phyloP scores from a whole-genome alignment of 768 basidiomycete genomes.

The Lactarius evosmus region DNA sequence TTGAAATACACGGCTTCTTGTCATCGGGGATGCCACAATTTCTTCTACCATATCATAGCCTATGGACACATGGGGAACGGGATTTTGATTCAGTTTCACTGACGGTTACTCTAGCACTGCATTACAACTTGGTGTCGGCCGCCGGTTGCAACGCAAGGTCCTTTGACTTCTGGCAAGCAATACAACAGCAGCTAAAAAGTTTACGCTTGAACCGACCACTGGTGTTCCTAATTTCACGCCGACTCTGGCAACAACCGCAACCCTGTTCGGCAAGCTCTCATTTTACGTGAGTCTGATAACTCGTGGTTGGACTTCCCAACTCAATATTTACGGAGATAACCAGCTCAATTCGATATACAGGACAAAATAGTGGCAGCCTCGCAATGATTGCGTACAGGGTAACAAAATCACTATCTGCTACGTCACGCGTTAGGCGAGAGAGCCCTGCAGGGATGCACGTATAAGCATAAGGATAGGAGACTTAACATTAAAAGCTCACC shows the following conservation, averaged over 20 bases:
- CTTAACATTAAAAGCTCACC: slow-evolving; percentile 41
- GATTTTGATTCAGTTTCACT: no score
- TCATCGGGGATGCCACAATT: background rate
- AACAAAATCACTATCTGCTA: background rate
- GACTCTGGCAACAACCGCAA: background rate
- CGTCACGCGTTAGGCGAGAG: slow-evolving; percentile 14
- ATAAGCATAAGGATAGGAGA: slow-evolving; percentile 1
- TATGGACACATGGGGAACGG: no score
- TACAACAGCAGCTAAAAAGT: background rate
- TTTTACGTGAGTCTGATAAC: background rate
- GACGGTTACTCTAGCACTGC: no score
- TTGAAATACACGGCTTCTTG: no score
- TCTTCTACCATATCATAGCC: background rate
- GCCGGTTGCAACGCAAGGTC: no score
- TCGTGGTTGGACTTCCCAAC: background rate
- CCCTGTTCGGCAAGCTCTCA: background rate
- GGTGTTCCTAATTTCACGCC: background rate
- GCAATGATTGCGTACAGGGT: background rate
- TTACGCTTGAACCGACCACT: background rate
- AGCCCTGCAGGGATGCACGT: slow-evolving; percentile 15
- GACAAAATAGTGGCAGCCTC: background rate
- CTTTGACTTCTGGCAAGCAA: no score
- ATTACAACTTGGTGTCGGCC: no score
- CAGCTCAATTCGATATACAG: background rate
- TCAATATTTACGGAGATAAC: background rate